Evolutionary conservation across 2,329 filamentous ascomycete species (phyloP).

Genomic region (Aureobasidium melanogenum): DNA sequence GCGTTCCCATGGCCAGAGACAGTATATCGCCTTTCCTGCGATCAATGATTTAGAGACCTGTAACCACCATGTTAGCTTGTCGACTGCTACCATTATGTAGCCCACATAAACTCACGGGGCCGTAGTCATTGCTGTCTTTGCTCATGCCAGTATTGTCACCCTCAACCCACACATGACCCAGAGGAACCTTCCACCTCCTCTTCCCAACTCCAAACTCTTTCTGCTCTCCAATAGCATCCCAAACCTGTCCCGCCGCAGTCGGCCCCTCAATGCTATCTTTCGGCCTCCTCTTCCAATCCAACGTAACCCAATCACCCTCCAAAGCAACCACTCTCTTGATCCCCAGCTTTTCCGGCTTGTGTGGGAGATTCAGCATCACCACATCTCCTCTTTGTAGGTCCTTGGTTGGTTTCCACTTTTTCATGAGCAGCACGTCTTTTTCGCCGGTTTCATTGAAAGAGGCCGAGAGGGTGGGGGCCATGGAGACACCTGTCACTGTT

Average conservation of each 20-base stretch:
- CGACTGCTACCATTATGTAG: neutral
- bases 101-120: slow-evolving; percentile 44
- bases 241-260: slow-evolving; percentile 17
- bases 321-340: slow-evolving; percentile 80
- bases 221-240: slow-evolving; percentile 12
- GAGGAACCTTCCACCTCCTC: slow-evolving; percentile 54
- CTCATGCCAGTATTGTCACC: slow-evolving; percentile 70
- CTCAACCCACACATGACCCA: slow-evolving; percentile 89
- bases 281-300: slow-evolving; percentile 36
- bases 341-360: slow-evolving; percentile 57
- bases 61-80: neutral
- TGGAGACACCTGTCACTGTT: slow-evolving; percentile 32
- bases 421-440: slow-evolving; percentile 31
- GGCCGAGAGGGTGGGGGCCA: slow-evolving; percentile 39
- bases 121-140: slow-evolving; percentile 82
- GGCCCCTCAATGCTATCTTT: slow-evolving; percentile 22
- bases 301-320: slow-evolving; percentile 67
- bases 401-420: slow-evolving; percentile 20
- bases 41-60: slow-evolving; percentile 62
- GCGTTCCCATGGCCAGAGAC: slow-evolving; percentile 60
- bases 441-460: slow-evolving; percentile 30
- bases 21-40: slow-evolving; percentile 62
- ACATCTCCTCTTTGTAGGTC: slow-evolving; percentile 35
- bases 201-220: slow-evolving; percentile 12
- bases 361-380: slow-evolving; percentile 44